phyloP scores from a whole-genome alignment of 495 filamentous ascomycete species.

The Penicilliopsis zonata region DNA sequence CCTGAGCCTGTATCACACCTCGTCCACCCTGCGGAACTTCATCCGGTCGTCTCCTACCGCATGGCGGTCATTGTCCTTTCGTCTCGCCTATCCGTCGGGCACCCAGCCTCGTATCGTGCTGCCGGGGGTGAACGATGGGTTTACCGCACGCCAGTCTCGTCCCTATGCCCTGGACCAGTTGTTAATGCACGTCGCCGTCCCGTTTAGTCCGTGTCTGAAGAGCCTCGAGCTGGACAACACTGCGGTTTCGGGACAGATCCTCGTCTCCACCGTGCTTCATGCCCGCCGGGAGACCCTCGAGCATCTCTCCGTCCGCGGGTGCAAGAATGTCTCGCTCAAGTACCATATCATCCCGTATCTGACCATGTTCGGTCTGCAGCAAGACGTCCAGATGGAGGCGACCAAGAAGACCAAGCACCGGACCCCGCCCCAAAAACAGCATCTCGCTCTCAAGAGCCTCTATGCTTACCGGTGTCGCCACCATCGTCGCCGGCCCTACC shows the following conservation, averaged over 20 bases:
- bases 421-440: too few relatives aligned
- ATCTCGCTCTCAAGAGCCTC: conserved; percentile 44
- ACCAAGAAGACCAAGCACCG: conserved; percentile 19
- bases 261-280: conserved; percentile 40
- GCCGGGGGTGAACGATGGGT: conserved; percentile 22
- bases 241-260: conserved; percentile 43
- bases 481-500: conserved; percentile 46
- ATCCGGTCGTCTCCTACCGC: conserved; percentile 45
- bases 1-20: conserved; percentile 46
- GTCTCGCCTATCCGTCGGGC: conserved; percentile 35
- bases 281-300: conserved; percentile 40
- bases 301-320: conserved; percentile 49
- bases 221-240: conserved; percentile 50
- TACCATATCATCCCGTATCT: conserved; percentile 52
- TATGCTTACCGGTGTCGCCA: conserved; percentile 52
- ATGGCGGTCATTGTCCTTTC: conserved; percentile 50
- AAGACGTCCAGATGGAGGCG: conserved; percentile 28
- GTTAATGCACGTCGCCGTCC: conserved; percentile 40
- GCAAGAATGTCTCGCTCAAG: conserved; percentile 55
- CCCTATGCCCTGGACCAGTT: conserved; percentile 45
- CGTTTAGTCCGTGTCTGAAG: conserved; percentile 42
- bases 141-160: conserved; percentile 36
- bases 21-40: conserved; percentile 39
- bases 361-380: conserved; percentile 35
- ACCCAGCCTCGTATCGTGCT: conserved; percentile 22